Conservation (phyloP, 148 eudicot species). For the Chenopodium berlandieri region DNA sequence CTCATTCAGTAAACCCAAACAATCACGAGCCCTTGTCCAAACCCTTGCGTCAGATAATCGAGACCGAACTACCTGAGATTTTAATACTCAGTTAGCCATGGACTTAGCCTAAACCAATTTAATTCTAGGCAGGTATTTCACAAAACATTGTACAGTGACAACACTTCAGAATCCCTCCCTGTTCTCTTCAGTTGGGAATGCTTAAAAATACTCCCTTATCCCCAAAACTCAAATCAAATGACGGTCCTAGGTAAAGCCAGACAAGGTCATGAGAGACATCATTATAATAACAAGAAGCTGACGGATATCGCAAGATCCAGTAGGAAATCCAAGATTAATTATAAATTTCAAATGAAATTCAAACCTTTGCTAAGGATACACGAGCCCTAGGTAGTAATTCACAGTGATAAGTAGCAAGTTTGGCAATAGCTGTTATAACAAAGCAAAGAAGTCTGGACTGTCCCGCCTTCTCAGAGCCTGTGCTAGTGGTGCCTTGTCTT, state of each 20-base stretch:
- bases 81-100: constrained; percentile 11
- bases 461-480: constrained; percentile 53
- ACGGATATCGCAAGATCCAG: too few species aligned
- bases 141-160: constrained; percentile 2
- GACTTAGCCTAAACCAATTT: not conserved
- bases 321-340: not conserved
- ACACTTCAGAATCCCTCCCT: not conserved
- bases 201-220: not conserved
- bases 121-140: not conserved
- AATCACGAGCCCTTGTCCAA: constrained; percentile 87
- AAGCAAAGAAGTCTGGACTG: constrained; percentile 93
- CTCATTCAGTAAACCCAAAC: constrained; percentile 86
- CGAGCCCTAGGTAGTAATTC: constrained; percentile 95
- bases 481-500: constrained; percentile 46
- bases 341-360: not conserved
- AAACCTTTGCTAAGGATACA: constrained; percentile 82
- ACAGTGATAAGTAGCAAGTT: constrained; percentile 90
- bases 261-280: not conserved
- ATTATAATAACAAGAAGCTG: not conserved
- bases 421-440: constrained; percentile 95
- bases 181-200: not conserved
- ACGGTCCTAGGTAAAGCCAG: not conserved
- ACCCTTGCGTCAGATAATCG: constrained; percentile 80
- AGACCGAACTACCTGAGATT: constrained; percentile 86
- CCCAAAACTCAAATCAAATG: not conserved